Evolutionary conservation across 495 filamentous ascomycete species (phyloP).

Genomic region (Penicillium cinerascens): DNA sequence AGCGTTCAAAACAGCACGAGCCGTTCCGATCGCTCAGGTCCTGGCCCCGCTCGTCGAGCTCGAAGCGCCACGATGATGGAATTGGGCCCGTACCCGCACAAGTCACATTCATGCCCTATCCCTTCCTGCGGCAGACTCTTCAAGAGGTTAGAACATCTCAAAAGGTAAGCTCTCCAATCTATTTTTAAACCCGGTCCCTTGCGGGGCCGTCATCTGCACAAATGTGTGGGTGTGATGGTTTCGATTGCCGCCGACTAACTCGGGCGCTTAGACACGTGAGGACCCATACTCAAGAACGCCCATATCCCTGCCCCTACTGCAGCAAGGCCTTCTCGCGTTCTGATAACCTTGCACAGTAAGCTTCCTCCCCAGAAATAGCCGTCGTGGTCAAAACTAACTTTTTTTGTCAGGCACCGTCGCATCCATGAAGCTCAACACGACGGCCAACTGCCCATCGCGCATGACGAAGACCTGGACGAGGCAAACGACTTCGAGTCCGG

Average conservation of each 20-base stretch:
- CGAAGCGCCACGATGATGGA: conserved; percentile 96
- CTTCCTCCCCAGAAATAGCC: not conserved
- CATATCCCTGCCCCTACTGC: conserved; percentile 94
- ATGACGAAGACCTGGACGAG: conserved; percentile 75
- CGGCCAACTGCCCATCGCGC: conserved; percentile 53
- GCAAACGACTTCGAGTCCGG: conserved; percentile 71
- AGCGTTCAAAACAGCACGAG: conserved; percentile 57
- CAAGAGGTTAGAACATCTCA: conserved; percentile 98
- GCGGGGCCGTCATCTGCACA: conserved; percentile 21
- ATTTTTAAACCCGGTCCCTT: conserved; percentile 17
- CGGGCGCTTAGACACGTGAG: conserved; percentile 80
- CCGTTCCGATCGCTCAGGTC: conserved; percentile 59
- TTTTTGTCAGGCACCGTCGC: conserved; percentile 70
- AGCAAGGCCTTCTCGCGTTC: conserved; percentile 98
- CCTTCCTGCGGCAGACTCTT: conserved; percentile 95
- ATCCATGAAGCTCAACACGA: conserved; percentile 84
- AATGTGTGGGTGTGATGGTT: conserved; percentile 29
- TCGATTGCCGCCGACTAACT: conserved; percentile 59
- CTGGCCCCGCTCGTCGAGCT: conserved; percentile 79
- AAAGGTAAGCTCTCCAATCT: conserved; percentile 68
- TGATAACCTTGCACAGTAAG: conserved; percentile 98
- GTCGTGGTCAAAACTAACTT: not conserved
- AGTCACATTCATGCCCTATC: conserved; percentile 98
- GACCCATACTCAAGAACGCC: conserved; percentile 98
- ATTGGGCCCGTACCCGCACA: conserved; percentile 91